A percentile compares a stretch with the other conserved stretches of the same genome.
Evolutionary conservation across 192 early-diverging fungal genomes (phyloP).

Genomic region (Podochytrium sp.): DNA sequence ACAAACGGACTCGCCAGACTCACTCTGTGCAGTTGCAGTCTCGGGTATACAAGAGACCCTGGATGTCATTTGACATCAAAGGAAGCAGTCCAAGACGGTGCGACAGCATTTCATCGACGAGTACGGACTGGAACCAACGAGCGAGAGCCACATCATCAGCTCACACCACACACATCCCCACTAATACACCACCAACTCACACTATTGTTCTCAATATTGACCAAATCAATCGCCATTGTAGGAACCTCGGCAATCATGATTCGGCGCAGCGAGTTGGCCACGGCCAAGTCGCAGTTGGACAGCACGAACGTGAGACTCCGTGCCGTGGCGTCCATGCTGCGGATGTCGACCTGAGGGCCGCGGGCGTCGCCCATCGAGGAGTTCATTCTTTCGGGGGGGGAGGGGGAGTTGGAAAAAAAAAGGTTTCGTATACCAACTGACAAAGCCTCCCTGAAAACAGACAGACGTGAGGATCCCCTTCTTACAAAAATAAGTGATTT

Average conservation of each 20-base stretch:
- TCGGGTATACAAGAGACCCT: conserved; percentile 79
- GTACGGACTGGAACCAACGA: conserved; percentile 73
- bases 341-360: conserved; percentile 21
- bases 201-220: conserved; percentile 91
- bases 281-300: conserved; percentile 83
- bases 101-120: conserved; percentile 94
- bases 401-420: too few species aligned
- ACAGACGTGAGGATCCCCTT: too few species aligned
- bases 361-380: background rate
- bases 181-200: conserved; percentile 20
- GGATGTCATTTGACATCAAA: conserved; percentile 76
- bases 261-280: conserved; percentile 91
- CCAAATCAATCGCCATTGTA: conserved; percentile 97
- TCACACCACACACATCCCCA: background rate
- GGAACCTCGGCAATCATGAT: conserved; percentile 99
- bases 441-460: too few species aligned
- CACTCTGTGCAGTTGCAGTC: conserved; percentile 53
- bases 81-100: conserved; percentile 96
- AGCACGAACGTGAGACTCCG: conserved; percentile 80
- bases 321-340: conserved; percentile 26
- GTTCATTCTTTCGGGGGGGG: too few species aligned
- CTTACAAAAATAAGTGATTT: too few species aligned
- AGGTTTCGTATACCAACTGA: too few species aligned
- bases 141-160: too few species aligned
- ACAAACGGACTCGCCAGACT: background rate